Base-by-base conservation (phyloP, 768 basidiomycete genomes). In the Calocybe gangraenosa region DNA sequence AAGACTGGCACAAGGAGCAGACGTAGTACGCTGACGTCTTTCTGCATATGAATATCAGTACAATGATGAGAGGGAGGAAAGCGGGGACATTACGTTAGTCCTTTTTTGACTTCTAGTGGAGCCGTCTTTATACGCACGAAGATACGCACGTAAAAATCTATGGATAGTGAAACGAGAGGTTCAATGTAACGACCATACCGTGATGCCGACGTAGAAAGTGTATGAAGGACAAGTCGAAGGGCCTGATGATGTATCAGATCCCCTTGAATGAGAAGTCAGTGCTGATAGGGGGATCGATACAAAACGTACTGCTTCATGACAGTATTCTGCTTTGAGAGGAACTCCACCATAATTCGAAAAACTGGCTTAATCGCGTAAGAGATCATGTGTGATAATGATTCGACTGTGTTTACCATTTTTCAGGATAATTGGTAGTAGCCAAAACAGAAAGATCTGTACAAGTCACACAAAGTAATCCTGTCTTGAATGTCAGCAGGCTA, bases 361-460 rank as follows among this genome's bases (percentile, higher is more conserved):
- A 20, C 17, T 35, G 21, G 23, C 11, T 25, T 37, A 13, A 23
- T 43, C 19, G 7, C 22, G 14, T 28, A 36, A 36, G n/a, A 15
- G 9, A 14, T 3, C 14, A n/a, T 5, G 35, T 11, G 34, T 14
- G 9, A 23, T 2, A 14, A 34, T 14, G n/a, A 36, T 13, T 8
- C 23, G 2, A 37, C 25, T 36, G n/a, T 3, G 21, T 69, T 49
- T 55, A 92, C 95, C 92, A 93, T 80, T 99, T 99, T 63, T 99
- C 96, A 3, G 94, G 86, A 62, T 88, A 96, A 61, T 97, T 97
- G 9, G 78, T 82, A 2, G 92, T 93, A 0, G 94, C 96, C 18
- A 98, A 74, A 8, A 99, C 93, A 6, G 92, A 80, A 49, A 96
- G 72, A 62, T 99, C 96, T 1, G 96, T 99, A 66, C 96, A 98